Percentiles rank a stretch among this genome's conserved stretches.
Evolutionary conservation across 2,329 filamentous ascomycete genomes (phyloP).

Genomic region (Microsporum canis): DNA sequence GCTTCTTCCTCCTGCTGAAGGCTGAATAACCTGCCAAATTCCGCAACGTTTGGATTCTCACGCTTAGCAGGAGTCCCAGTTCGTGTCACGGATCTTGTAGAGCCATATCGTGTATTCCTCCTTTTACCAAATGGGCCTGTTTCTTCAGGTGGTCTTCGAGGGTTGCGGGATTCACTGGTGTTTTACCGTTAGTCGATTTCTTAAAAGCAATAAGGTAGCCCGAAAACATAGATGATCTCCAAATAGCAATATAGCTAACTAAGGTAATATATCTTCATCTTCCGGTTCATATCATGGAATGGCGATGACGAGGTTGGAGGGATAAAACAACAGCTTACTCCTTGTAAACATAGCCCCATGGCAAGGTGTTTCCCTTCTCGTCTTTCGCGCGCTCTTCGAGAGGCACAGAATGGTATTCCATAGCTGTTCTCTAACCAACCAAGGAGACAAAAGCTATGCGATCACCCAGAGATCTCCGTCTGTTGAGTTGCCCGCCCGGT

Average conservation of each 20-base stretch:
- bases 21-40: slow-evolving; percentile 37
- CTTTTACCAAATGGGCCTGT: slow-evolving; percentile 51
- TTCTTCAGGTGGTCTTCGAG: slow-evolving; percentile 46
- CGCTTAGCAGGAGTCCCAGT: slow-evolving; percentile 48
- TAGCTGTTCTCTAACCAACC: slow-evolving; percentile 20
- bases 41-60: slow-evolving; percentile 43
- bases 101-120: slow-evolving; percentile 35
- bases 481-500: neutral
- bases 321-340: slow-evolving; percentile 37
- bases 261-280: neutral
- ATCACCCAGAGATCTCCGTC: neutral
- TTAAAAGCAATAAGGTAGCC: neutral
- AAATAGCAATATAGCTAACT: neutral
- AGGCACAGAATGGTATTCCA: slow-evolving; percentile 57
- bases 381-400: slow-evolving; percentile 51
- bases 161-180: slow-evolving; percentile 38
- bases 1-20: slow-evolving; percentile 37
- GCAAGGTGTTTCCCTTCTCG: slow-evolving; percentile 46
- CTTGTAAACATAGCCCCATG: slow-evolving; percentile 53
- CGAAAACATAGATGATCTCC: neutral
- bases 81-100: slow-evolving; percentile 42
- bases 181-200: slow-evolving; percentile 8
- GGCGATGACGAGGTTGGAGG: neutral
- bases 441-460: slow-evolving; percentile 1
- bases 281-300: neutral